Evolutionary conservation across 2,329 filamentous ascomycete genomes (phyloP), one percentile per base, ranked within the genome.

Genomic region (Cercospora janseana): DNA sequence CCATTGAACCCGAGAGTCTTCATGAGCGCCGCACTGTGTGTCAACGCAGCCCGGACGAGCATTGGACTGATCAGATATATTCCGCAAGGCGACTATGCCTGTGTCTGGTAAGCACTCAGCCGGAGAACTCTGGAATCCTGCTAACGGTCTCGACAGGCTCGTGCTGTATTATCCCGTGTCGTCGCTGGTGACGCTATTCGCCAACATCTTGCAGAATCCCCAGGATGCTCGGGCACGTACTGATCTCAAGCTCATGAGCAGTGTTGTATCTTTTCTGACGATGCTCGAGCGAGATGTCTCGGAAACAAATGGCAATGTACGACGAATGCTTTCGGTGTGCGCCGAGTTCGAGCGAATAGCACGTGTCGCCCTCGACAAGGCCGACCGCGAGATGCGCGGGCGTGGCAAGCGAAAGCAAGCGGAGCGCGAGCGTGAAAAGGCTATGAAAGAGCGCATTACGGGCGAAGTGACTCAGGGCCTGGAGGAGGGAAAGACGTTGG

Each of bases 81-180:
- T 40, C 93, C 93, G 0, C 90, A 95, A 66, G 91, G 91, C 37
- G 93, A 98, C 66, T 91, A 91, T 65, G 86, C 88, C 41, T 96
- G 90, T 70, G 91, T 97, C 45, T 98, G 93, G 92, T 94, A 73
- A 74, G 85, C 56, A 6, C 3, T 3, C 15, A 16, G 20, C 10
- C 9, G 13, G 6, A 4, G 6, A 23, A 4, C 7, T 37, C 13
- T 18, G 4, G 21, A 8, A 16, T n/a, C 8, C 10, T 12, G 9
- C 41, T 49, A 6, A 31, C n/a, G 6, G 13, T n/a, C 18, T 21
- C 13, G 10, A n/a, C 41, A 82, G 80, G 89, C 79, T 98, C 65
- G 88, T 96, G 59, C 75, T 97, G 8, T 98, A 98, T 70, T 98
- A 95, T 71, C 93, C 93, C 0, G 91, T 98, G 6, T 95, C 93